Evolutionary conservation across 768 basidiomycete genomes (phyloP).

Genomic region (Sutorius australiensis): DNA sequence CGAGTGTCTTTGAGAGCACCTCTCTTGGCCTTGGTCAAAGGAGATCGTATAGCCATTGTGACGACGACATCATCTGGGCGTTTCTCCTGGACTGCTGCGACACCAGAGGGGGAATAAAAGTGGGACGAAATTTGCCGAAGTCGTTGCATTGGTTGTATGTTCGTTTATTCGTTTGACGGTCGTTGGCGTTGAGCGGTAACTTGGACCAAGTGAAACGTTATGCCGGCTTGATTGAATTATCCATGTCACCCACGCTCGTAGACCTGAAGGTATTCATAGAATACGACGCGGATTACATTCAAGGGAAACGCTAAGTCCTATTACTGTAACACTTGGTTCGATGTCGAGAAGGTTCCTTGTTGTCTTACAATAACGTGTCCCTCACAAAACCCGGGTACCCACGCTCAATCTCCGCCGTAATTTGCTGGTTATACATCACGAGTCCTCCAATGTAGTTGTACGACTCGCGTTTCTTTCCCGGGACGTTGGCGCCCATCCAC

Average conservation of each 20-base stretch:
- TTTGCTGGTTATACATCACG: neutral
- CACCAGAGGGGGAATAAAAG: conserved; percentile 43
- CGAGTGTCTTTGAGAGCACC: conserved; percentile 71
- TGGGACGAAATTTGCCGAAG: conserved; percentile 65
- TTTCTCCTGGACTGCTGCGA: conserved; percentile 52
- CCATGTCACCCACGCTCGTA: too few species aligned
- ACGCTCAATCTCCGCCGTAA: neutral
- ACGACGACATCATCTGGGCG: conserved; percentile 77
- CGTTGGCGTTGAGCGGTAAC: neutral
- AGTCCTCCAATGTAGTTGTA: conserved; percentile 6
- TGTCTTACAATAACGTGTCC: too few species aligned
- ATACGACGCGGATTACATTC: too few species aligned
- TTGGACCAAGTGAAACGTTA: neutral
- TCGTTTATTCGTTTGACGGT: conserved; percentile 15
- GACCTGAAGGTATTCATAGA: too few species aligned
- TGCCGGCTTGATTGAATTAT: too few species aligned
- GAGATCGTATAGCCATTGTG: conserved; percentile 75
- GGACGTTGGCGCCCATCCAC: conserved; percentile 7
- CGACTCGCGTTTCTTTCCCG: conserved; percentile 2
- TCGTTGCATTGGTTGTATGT: conserved; percentile 47
- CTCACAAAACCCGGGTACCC: conserved; percentile 5
- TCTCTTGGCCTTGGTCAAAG: conserved; percentile 71
- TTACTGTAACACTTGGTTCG: too few species aligned
- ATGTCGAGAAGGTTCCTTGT: too few species aligned
- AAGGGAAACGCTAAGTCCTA: too few species aligned